Percentiles rank a stretch among this genome's conserved stretches.
Conservation (phyloP, 106 monocot genomes). For the Dendrobium huoshanense region DNA sequence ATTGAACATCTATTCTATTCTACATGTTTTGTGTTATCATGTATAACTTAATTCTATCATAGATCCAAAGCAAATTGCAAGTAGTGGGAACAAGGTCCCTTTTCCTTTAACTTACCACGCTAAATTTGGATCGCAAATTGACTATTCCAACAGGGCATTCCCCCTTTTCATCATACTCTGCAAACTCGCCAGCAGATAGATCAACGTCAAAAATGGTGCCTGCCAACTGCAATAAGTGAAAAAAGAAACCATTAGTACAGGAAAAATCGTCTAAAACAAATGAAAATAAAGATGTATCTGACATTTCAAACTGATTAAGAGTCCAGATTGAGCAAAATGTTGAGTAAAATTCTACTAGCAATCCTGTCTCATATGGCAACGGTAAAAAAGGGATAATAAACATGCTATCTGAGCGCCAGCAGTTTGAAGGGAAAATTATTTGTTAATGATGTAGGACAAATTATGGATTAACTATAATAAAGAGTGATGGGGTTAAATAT, state of each 20-base stretch:
- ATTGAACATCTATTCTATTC: background rate
- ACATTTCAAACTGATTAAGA: too few relatives aligned
- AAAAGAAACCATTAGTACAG: background rate
- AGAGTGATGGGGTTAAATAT: too few relatives aligned
- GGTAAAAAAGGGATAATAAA: background rate
- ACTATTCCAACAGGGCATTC: constrained; percentile 65
- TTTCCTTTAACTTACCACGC: constrained; percentile 49
- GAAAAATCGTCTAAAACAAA: background rate
- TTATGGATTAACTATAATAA: too few relatives aligned
- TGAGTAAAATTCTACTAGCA: background rate
- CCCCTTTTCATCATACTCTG: constrained; percentile 86
- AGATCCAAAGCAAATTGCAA: background rate
- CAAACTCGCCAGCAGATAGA: constrained; percentile 69
- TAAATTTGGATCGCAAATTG: constrained; percentile 37
- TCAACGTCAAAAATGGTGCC: constrained; percentile 54
- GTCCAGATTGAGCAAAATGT: background rate
- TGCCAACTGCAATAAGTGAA: constrained; percentile 26
- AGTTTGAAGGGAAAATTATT: too few relatives aligned
- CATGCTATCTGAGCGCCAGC: background rate
- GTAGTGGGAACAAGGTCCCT: background rate
- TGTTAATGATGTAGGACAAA: too few relatives aligned
- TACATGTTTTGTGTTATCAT: background rate
- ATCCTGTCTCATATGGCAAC: background rate
- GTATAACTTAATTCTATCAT: background rate
- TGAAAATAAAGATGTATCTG: too few relatives aligned